phyloP scores from a whole-genome alignment of 2,329 filamentous ascomycete genomes.

The Aspergillus proliferans region DNA sequence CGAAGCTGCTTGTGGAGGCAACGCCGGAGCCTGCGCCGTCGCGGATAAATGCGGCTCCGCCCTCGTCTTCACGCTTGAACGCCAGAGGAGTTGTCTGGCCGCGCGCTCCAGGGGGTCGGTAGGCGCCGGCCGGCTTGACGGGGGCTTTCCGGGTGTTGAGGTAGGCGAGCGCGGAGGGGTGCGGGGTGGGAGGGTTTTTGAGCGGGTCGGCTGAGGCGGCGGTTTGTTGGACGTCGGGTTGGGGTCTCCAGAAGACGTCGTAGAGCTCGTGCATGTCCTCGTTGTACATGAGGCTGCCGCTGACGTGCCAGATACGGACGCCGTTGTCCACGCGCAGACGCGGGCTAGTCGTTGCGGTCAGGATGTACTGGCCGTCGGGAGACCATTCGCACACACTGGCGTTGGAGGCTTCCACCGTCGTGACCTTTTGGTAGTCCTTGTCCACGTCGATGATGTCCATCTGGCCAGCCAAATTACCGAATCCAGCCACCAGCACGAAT shows the following conservation, averaged over 20 bases:
- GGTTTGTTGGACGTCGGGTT: conserved; percentile 47
- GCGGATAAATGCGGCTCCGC: conserved; percentile 78
- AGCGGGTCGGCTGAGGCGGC: conserved; percentile 65
- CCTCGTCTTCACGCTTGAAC: conserved; percentile 97
- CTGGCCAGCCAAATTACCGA: conserved; percentile 93
- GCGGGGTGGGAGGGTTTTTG: conserved; percentile 66
- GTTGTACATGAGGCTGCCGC: conserved; percentile 85
- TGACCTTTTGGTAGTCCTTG: conserved; percentile 87
- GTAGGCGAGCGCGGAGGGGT: conserved; percentile 75
- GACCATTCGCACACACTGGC: conserved; percentile 97
- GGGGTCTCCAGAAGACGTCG: conserved; percentile 80
- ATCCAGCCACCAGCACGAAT: conserved; percentile 89
- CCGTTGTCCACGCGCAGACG: conserved; percentile 95
- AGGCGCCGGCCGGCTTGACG: conserved; percentile 94
- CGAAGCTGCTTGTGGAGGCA: conserved; percentile 69
- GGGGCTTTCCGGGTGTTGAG: conserved; percentile 85
- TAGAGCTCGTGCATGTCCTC: conserved; percentile 94
- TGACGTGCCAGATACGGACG: conserved; percentile 88
- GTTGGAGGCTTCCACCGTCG: conserved; percentile 91
- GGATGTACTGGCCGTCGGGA: conserved; percentile 87
- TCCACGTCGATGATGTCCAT: conserved; percentile 97
- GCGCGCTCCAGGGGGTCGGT: conserved; percentile 87
- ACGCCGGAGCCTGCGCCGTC: conserved; percentile 60
- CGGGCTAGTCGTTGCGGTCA: conserved; percentile 96
- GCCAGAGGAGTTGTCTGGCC: conserved; percentile 82